These are phyloP conservation scores for Dendrobium officinale DNA, from an alignment of 106 monocot species.

Conservation along the genomic window DNA sequence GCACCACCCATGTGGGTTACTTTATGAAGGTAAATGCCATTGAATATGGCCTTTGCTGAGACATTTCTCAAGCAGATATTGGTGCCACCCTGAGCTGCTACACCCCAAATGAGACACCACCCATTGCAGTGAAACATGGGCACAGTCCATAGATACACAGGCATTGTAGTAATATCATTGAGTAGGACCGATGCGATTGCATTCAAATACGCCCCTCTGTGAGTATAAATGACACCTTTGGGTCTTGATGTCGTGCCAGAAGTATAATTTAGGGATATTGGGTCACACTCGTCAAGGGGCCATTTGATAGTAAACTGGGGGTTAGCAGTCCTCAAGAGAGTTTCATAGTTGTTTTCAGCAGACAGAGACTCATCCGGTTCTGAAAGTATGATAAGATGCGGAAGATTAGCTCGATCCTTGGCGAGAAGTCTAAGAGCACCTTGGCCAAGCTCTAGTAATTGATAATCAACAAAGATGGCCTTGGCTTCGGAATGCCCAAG, in stretches of 20 bases:
- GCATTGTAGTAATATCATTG: slow-evolving; percentile 36
- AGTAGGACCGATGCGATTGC: slow-evolving; percentile 37
- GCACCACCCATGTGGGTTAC: slow-evolving; percentile 71
- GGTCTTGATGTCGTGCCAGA: slow-evolving; percentile 81
- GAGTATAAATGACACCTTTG: slow-evolving; percentile 67
- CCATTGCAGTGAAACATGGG: slow-evolving; percentile 91
- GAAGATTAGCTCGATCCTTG: slow-evolving; percentile 9
- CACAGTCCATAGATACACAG: slow-evolving; percentile 64
- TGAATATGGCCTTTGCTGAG: slow-evolving; percentile 39
- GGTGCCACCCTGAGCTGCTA: slow-evolving; percentile 72
- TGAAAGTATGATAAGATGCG: slow-evolving; percentile 29
- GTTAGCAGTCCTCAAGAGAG: slow-evolving; percentile 17
- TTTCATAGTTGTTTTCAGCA: slow-evolving; percentile 30
- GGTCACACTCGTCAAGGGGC: slow-evolving; percentile 63
- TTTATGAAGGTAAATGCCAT: slow-evolving; percentile 23
- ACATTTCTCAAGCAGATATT: slow-evolving; percentile 58
- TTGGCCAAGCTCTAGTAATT: slow-evolving; percentile 27
- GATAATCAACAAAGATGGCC: slow-evolving; percentile 50
- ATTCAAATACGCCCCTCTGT: slow-evolving; percentile 63
- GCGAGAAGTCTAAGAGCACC: slow-evolving; percentile 43
- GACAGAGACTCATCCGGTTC: slow-evolving; percentile 17
- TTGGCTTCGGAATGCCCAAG: slow-evolving; percentile 61
- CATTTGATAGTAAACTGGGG: slow-evolving; percentile 42
- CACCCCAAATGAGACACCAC: slow-evolving; percentile 64
- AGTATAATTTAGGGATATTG: slow-evolving; percentile 69